Evolutionary conservation across 164 flowering plant species (phyloP), one percentile per base, ranked within the genome.

Genomic region (Euptelea pleiosperma): DNA sequence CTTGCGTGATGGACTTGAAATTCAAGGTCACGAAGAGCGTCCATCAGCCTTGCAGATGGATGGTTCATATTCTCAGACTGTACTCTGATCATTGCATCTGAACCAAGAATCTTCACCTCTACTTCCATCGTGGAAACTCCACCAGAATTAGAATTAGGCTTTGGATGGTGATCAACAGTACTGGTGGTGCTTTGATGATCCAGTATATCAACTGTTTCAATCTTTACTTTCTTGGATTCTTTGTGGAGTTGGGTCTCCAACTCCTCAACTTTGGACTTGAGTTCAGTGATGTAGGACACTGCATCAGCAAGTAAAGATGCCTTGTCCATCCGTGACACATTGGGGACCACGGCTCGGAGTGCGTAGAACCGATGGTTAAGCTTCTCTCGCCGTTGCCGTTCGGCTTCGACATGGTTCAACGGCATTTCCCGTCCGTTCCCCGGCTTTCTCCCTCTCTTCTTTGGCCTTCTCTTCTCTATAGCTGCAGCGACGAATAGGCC

Each of bases 261-360:
- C 0, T 78, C 80, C 0, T 79, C 80, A 2, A 83, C 53, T 51
- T 80, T 80, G 0, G 49, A 34, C 44, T 73, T 80, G 5, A 89
- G 76, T 40, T 85, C 79, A 35, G 67, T 75, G 58, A 89, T 87
- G 77, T 87, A 89, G 0, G 81, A 52, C 9, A 89, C 89, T 1
- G 97, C 91, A 60, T 89, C 97, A 0, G 81, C 72, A 0, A 89
- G 74, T 15, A 89, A 62, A 0, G 94, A 87, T 0, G 94, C 97
- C 57, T 87, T 89, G 81, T 89, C 94, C 97, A 89, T 87, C 45
- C 84, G 65, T 6, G 94, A 87, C 39, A 89, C 94, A 67, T 85
- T 80, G 0, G 94, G 94, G n/a, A 89, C 94, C 29, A 82, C 97
- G 0, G 88, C 70, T 0, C 97, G 82, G 2, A 89, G 79, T 0